Percentiles rank a stretch among this genome's conserved stretches.
Conservation (phyloP, 78 protist species). For the Cavenderia fasciculata region DNA sequence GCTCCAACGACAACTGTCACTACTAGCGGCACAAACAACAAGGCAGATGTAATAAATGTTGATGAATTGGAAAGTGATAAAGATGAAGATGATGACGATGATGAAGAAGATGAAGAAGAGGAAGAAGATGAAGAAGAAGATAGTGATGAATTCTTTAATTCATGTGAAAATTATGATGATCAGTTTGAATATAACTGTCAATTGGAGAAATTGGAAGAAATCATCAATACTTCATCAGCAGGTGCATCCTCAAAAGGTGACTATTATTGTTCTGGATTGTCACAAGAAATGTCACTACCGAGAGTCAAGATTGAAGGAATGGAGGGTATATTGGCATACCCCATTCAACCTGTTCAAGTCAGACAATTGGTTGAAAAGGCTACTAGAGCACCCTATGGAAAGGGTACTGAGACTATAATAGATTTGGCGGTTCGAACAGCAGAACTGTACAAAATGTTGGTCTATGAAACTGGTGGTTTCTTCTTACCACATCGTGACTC, state of each 20-base stretch:
- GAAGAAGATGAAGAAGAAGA: no score
- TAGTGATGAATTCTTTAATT: no score
- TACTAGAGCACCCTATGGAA: conserved; percentile 27
- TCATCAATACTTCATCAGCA: no score
- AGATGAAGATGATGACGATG: conserved; percentile 2
- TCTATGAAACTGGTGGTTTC: conserved; percentile 54
- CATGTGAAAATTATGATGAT: no score
- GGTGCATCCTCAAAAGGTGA: no score
- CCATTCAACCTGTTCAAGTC: neutral
- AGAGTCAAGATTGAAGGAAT: neutral
- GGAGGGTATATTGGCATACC: neutral
- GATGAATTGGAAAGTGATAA: neutral
- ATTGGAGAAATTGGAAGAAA: no score
- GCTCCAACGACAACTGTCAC: no score
- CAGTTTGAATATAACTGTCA: no score
- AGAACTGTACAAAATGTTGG: neutral
- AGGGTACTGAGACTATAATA: conserved; percentile 15
- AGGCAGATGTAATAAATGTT: no score
- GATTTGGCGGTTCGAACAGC: conserved; percentile 20
- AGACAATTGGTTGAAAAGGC: neutral
- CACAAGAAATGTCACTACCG: no score
- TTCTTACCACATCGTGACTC: conserved; percentile 20
- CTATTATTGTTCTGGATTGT: no score
- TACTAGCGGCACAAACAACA: no score
- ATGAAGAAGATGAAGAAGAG: neutral